Evolutionary conservation across 225 moss, liverwort and hornwort genomes (phyloP).

Genomic region (Bryum argenteum): DNA sequence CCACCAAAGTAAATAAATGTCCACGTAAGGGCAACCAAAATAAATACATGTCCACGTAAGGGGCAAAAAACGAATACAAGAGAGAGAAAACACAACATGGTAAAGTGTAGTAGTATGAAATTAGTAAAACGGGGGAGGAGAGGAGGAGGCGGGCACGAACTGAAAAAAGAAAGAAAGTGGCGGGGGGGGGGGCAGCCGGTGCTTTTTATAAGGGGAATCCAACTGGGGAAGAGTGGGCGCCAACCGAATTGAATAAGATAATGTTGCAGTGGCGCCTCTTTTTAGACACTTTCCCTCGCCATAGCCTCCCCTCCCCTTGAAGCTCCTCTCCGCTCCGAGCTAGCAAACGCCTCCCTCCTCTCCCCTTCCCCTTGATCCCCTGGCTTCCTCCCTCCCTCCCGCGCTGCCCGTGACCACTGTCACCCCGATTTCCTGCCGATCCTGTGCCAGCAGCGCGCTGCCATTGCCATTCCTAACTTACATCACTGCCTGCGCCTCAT

Average conservation of each 20-base stretch:
- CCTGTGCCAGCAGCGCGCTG: constrained; percentile 35
- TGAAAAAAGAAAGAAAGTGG: not conserved
- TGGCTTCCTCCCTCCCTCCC: constrained; percentile 29
- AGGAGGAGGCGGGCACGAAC: no score
- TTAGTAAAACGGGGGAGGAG: no score
- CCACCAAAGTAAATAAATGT: no score
- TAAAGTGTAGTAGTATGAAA: no score
- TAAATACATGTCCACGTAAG: no score
- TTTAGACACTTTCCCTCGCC: constrained; percentile 14
- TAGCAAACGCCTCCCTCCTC: no score
- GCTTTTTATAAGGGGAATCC: constrained; percentile 26
- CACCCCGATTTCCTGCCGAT: constrained; percentile 52
- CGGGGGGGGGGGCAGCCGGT: no score
- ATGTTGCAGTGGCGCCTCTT: not conserved
- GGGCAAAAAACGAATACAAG: no score
- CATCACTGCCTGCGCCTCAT: constrained; percentile 1
- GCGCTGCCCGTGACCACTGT: constrained; percentile 29
- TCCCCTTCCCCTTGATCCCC: no score
- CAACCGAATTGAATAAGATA: constrained; percentile 32
- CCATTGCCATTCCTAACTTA: not conserved
- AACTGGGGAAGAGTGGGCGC: constrained; percentile 30
- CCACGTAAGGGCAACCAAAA: no score
- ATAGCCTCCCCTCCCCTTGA: not conserved
- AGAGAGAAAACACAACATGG: no score
- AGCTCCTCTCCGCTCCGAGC: no score